Evolutionary conservation across 495 filamentous ascomycete species (phyloP), one percentile per base, ranked within the genome.

Genomic region (Podospora tetraspora): DNA sequence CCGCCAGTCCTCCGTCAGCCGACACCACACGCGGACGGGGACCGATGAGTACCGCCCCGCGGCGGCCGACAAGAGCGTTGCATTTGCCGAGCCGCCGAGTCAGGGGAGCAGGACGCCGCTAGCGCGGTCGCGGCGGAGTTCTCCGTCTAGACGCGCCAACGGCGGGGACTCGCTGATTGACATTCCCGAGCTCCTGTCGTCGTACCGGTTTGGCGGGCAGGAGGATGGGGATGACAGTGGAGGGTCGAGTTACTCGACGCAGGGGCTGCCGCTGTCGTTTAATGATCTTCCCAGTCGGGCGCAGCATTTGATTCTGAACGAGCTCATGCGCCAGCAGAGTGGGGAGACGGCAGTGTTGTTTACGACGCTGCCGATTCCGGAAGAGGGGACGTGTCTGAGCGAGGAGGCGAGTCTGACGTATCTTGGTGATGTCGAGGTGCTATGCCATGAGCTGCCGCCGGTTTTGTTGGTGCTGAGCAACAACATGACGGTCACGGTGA

Each of bases 401-500:
- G 89, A 91, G 72, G 83, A 85, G 64, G 87, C 88, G 3, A 91
- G 90, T 75, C 72, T 89, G 43, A 84, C 84, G 37, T 96, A 93
- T 78, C 77, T 96, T 52, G 86, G 82, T 66, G 91, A 94, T 75
- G 81, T 96, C 63, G 91, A 94, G 73, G 87, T 94, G 56, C 77
- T 91, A 66, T 92, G 87, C 76, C 82, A 88, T 70, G 88, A 83
- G 2, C 76, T 88, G 63, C 89, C 91, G 59, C 90, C 92, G 11
- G 84, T 88, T 62, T 74, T 96, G 34, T 70, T 95, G 70, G 90
- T 96, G n/a, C 85, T 95, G 79, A 92, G 90, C 74, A 96, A 95
- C 79, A 93, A 90, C 69, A 91, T 96, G 90, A 94, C 91, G 16
- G 92, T 95, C 62, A 95, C 92, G 21, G 93, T 93, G 79, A 92